These are phyloP conservation scores for Chlorella sp. DNA, from an alignment of 139 green algal genomes.

Conservation along the genomic window DNA sequence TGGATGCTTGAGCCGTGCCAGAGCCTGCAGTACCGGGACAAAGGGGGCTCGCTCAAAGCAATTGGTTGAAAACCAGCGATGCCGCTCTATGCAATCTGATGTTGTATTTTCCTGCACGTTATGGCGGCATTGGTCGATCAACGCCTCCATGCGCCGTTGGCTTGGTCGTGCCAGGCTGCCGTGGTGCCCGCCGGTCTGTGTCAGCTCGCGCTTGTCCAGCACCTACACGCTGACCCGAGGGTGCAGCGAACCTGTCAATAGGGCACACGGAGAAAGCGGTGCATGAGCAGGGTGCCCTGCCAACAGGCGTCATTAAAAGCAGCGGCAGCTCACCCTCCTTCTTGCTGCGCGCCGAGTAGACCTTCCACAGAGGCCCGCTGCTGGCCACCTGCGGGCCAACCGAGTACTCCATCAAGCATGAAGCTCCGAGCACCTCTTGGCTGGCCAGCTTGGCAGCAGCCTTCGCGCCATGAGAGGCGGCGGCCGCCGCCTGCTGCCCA, in stretches of 20 bases:
- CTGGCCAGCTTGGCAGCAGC: too few relatives aligned
- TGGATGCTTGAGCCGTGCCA: conserved; percentile 70
- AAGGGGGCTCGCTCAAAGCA: too few relatives aligned
- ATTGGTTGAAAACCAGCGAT: too few relatives aligned
- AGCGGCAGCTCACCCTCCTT: conserved; percentile 40
- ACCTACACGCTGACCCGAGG: conserved; percentile 76
- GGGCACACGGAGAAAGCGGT: too few relatives aligned
- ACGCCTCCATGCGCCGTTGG: conserved; percentile 10
- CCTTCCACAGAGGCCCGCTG: conserved; percentile 43
- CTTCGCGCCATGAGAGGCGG: too few relatives aligned
- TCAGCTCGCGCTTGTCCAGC: conserved; percentile 74
- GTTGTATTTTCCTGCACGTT: conserved; percentile 28
- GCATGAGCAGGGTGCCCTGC: too few relatives aligned
- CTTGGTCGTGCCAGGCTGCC: conserved; percentile 10
- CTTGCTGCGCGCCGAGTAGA: conserved; percentile 36
- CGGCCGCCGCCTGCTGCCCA: too few relatives aligned
- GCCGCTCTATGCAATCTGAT: too few relatives aligned
- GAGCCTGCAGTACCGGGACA: background rate
- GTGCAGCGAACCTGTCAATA: conserved; percentile 56
- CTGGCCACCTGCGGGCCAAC: conserved; percentile 30
- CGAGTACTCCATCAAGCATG: conserved; percentile 31
- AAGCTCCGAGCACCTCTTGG: conserved; percentile 30
- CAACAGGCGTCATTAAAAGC: too few relatives aligned
- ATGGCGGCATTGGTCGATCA: conserved; percentile 48
- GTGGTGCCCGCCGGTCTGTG: conserved; percentile 47